phyloP scores from a whole-genome alignment of 805 yeast genomes.

The Schwanniomyces yamadae region DNA sequence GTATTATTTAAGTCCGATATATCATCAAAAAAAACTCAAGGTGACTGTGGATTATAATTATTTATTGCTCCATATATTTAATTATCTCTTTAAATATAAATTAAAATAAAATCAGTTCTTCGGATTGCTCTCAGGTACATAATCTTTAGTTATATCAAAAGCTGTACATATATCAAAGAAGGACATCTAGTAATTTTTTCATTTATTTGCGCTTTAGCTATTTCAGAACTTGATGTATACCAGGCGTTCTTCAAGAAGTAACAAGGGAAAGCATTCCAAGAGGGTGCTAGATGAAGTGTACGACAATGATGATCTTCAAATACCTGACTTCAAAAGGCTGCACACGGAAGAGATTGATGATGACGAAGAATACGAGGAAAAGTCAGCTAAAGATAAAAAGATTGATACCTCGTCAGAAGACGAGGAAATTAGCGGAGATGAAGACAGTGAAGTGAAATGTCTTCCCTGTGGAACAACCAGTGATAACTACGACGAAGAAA shows the following conservation, averaged over 20 bases:
- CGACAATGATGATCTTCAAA: conserved; percentile 5
- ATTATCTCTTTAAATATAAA: too few relatives aligned
- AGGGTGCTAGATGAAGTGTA: conserved; percentile 22
- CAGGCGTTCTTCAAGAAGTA: conserved; percentile 38
- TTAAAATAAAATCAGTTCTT: too few relatives aligned
- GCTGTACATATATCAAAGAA: too few relatives aligned
- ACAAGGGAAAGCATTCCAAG: conserved; percentile 40
- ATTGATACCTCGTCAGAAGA: conserved; percentile 5
- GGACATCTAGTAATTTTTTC: neutral
- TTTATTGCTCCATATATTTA: too few relatives aligned
- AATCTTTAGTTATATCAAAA: too few relatives aligned
- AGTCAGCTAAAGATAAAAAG: conserved; percentile 9
- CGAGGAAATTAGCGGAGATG: conserved; percentile 27
- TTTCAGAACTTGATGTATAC: conserved; percentile 6
- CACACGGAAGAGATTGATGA: conserved; percentile 6
- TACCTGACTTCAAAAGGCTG: conserved; percentile 1
- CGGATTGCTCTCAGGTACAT: too few relatives aligned
- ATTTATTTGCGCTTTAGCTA: neutral
- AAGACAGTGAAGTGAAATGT: conserved; percentile 54
- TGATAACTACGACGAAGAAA: conserved; percentile 56
- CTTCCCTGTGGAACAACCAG: conserved; percentile 60
- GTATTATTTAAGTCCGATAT: too few relatives aligned
- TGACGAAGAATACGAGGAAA: conserved; percentile 10
- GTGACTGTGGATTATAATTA: too few relatives aligned
- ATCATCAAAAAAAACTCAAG: too few relatives aligned